Evolutionary conservation across 441 rosid genomes (phyloP), one percentile per base, ranked within the genome.

Genomic region (Capsella rubella): DNA sequence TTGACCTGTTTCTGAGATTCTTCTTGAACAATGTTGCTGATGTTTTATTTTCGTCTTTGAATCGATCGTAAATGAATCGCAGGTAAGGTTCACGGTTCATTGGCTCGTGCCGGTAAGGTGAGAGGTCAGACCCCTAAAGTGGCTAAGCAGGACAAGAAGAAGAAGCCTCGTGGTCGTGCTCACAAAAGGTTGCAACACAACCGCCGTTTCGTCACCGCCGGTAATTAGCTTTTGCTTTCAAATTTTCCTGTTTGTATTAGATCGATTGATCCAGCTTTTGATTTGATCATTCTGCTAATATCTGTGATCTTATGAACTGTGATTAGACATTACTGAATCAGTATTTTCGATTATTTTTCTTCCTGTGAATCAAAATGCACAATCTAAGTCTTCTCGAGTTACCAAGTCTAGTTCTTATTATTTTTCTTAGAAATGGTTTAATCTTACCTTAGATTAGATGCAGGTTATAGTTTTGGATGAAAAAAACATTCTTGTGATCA

Each of bases 81-180:
- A 90, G 97, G 97, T 21, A 92, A 92, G 77, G 97, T 92, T 54
- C 97, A 92, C 81, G 98, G 98, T 74, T 91, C 97, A 31, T 47
- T 91, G 76, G 96, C 98, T 64, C 98, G 97, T 86, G 92, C 92
- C n/a, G 90, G 88, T 11, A 87, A 87, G 77, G 92, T 87, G 60
- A 80, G 87, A 75, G 91, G 89, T 6, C 89, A 84, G 71, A 87
- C 91, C 1, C 91, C 89, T 1, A 85, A 85, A 68, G 88, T 85
- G 10, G 90, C 90, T 0, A 81, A 81, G 75, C 90, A 86, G 12
- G 92, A 87, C 67, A 87, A 85, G 84, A 86, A 87, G 82, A 87
- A 85, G 86, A 75, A 83, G 74, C 90, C 92, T 1, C 72, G 90
- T 6, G 92, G 92, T 6, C 88, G 90, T 18, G 92, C 90, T 9